These are phyloP conservation scores for Lentinula aciculospora DNA, from an alignment of 768 basidiomycete genomes.

Conservation along the genomic window DNA sequence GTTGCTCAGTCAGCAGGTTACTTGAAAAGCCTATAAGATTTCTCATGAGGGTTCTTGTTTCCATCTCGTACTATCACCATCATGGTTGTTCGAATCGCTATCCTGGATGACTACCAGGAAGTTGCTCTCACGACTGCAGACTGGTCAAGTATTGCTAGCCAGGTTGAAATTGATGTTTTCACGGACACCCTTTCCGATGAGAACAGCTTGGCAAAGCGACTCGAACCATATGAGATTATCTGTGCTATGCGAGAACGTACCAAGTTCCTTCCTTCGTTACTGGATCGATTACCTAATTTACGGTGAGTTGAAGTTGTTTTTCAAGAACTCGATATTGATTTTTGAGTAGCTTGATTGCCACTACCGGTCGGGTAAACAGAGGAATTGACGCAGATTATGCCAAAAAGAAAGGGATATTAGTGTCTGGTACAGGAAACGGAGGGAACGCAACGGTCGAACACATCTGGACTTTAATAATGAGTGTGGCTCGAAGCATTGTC, in stretches of 20 bases:
- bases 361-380: conserved; percentile 46
- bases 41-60: neutral
- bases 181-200: conserved; percentile 48
- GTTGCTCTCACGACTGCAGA: conserved; percentile 47
- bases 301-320: conserved; percentile 20
- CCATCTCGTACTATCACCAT: neutral
- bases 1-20: neutral
- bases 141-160: conserved; percentile 41
- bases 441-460: conserved; percentile 54
- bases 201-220: conserved; percentile 40
- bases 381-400: conserved; percentile 46
- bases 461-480: conserved; percentile 58
- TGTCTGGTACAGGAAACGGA: conserved; percentile 40
- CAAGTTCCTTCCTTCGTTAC: conserved; percentile 40
- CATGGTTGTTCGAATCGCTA: conserved; percentile 33
- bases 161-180: conserved; percentile 38
- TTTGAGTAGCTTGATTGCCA: conserved; percentile 41
- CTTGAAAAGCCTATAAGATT: neutral
- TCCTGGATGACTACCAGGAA: conserved; percentile 59
- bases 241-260: conserved; percentile 68
- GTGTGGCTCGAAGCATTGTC: conserved; percentile 42
- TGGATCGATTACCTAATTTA: conserved; percentile 55
- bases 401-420: conserved; percentile 40
- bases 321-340: neutral
- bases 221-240: conserved; percentile 49